Base-by-base conservation (phyloP, 441 rosid species). In the Adansonia rubrostipa region DNA sequence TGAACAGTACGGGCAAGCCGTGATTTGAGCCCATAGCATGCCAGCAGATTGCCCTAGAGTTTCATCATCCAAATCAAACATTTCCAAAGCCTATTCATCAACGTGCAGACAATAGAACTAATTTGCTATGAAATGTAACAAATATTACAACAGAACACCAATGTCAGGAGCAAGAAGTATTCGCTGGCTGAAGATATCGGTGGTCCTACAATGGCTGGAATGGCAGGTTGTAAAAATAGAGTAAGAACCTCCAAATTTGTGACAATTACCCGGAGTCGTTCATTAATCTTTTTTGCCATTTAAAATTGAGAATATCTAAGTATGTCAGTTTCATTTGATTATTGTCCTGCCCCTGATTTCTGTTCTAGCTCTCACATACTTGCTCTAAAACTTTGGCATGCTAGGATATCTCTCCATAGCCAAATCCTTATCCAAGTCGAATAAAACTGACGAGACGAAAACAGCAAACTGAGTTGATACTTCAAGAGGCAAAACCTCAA, bases 401-500 rank as follows among this genome's bases (percentile, higher is more conserved):
- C 5, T 22, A 48, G 5, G 19, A 48, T 14, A 50, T 50, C 40
- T 50, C 20, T 15, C 74, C 4, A 36, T 3, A 28, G 62, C 47
- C 22, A 71, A 51, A 7, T n/a, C 3, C 15, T 15, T 9, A 50
- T 7, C 51, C 54, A 67, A 67, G 4, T 9, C 7, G 19, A 71
- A 15, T 22, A 13, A 47, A 68, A 57, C 19, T 8, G 62, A 19
- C 4, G 8, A 17, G 62, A 54, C 6, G 61, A 56, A 0, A 20
- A 69, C 56, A 69, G 44, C 9, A 50, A 50, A 42, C 4, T 50
- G 45, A 24, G n/a, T 68, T 70, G 20, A 58, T 28, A 1, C 57
- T 47, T 69, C 14, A 48, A 24, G 9, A 69, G 42, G 45, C n/a
- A 69, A 69, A 69, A 51, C 60, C 61, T 71, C 60, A 71, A 71